Conservation (phyloP, 805 yeast genomes). For the Kazachstania bromeliacearum region DNA sequence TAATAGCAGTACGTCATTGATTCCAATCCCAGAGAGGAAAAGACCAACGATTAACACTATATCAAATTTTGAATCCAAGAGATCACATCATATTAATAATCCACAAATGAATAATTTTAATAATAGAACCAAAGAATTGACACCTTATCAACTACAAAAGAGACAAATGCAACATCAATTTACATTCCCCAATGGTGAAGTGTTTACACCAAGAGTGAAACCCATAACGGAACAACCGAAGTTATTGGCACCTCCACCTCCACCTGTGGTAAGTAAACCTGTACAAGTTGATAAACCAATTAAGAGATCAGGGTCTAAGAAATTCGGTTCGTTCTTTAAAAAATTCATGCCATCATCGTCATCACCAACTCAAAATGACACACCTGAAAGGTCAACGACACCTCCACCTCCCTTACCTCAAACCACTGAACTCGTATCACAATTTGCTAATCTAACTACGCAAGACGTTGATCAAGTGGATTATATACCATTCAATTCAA, state of each 20-base stretch:
- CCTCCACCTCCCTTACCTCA: not conserved
- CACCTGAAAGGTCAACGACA: not conserved
- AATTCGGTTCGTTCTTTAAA: conserved; percentile 4
- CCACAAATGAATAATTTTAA: not conserved
- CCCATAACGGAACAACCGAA: not conserved
- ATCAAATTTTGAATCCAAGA: not conserved
- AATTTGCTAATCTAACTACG: not conserved
- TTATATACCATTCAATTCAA: not conserved
- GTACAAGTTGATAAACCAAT: not conserved
- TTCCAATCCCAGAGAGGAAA: conserved; percentile 1
- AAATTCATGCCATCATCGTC: not conserved
- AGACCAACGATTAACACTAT: conserved; percentile 1
- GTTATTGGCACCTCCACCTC: not conserved
- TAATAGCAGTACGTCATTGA: not conserved
- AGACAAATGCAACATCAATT: conserved; percentile 24
- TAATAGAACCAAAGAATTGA: conserved; percentile 6
- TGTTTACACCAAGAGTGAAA: conserved; percentile 22
- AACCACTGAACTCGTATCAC: not conserved
- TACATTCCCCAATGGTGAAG: conserved; percentile 29
- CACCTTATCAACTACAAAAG: conserved; percentile 26
- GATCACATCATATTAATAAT: not conserved
- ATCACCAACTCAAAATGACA: not conserved
- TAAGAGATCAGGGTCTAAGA: conserved; percentile 3
- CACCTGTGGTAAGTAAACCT: too few relatives aligned
- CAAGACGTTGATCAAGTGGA: not conserved